Base-by-base conservation (phyloP, 176 grass and related monocot genomes). In the Zizania latifolia region DNA sequence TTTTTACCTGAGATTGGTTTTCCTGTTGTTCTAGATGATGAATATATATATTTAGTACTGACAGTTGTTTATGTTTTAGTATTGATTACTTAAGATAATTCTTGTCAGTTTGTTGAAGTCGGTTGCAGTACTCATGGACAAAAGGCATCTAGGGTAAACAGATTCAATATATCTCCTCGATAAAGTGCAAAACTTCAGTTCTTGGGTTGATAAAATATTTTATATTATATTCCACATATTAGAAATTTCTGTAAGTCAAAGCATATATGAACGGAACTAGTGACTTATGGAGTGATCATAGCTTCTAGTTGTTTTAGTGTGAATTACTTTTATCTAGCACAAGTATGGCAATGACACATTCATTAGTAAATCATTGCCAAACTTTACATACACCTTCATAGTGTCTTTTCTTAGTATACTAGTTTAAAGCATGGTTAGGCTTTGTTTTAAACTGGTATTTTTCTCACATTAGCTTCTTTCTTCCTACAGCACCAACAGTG, bases 401-500 rank as follows among this genome's bases (percentile, higher is more conserved):
- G 45, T 29, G 16, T 71, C 29, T 81, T 81, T 65, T 54, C 15
- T 43, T 72, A 26, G 63, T 13, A 37, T 76, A 30, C 28, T 45
- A 41, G 44, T n/a, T n/a, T n/a, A n/a, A 62, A 75, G 39, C n/a
- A 1, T 39, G 16, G 0, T 40, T 62, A 62, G 15, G 30, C 35
- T 83, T 34, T 61, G 28, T 38, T 46, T 82, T n/a, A 24, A 77
- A 40, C 30, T 58, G 30, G 19, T 43, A 8, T 48, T 68, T 45
- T 79, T 75, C 56, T 88, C 56, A 88, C 70, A 48, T 26, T 31
- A 56, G 60, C 33, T 82, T 80, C 33, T 60, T 68, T 26, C 37
- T 68, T 56, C 45, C 27, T 88, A 71, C 84, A 99, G 95, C 87
- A 65, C 89, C 95, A 3, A 94, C 92, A 35, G 95, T 90, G 62